Base-by-base conservation (phyloP, 768 basidiomycete genomes). In the Neoboletus brunneissimus region DNA sequence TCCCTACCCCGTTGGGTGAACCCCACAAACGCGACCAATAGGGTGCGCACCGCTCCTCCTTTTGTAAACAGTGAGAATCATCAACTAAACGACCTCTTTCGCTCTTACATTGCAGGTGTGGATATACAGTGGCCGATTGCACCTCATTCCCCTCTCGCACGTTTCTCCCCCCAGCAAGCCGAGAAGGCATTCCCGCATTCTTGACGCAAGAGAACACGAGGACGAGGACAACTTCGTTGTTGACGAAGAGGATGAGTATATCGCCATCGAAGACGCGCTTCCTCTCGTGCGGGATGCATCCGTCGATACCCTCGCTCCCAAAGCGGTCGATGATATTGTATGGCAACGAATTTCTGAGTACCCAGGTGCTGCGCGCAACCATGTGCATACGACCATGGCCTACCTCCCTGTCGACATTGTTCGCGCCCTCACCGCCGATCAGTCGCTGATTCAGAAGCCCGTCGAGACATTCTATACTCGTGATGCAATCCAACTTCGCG, bases 401-500 rank as follows among this genome's bases (percentile, higher is more conserved):
- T 90, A 89, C 64, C 70, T 99, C 9, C 94, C 97, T 5, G 58
- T 76, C 16, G 89, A 93, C 51, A 82, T 98, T 51, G 90, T 88
- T 4, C 85, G 81, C 64, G 87, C 89, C 0, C 76, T 99, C 31
- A 68, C 76, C 8, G 72, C 76, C 11, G 76, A 85, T 58, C 88
- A 87, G 0, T 73, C 79, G 2, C 79, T 99, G 15, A 77, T 95
- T 16, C 94, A 98, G 64, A 88, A 86, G 64, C 90, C 95, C 0
- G 81, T 90, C 4, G 94, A 95, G 72, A 82, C 89, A 5, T 99
- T 99, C 71, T 99, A 99, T 71, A 97, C 94, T 4, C 82, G 97
- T 51, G 97, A 98, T 76, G 89, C 91, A 1, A 77, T 88, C 15
- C 94, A 95, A 70, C 76, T 98, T 52, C 85, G 94, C 38, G 92